Evolutionary conservation across 495 filamentous ascomycete species (phyloP).

Genomic region (Hamigera avellanea): DNA sequence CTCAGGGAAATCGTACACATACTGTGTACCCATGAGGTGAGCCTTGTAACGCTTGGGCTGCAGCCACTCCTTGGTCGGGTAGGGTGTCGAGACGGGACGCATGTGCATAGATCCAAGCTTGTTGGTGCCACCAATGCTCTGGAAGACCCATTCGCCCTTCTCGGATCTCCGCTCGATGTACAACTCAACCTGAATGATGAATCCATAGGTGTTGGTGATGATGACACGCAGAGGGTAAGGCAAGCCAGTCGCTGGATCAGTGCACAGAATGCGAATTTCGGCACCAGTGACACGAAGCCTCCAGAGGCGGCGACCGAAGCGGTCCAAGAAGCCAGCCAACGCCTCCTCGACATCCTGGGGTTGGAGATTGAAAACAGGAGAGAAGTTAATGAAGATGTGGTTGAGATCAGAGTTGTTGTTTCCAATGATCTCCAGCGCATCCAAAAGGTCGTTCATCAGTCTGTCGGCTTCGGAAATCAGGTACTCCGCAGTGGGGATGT

Average conservation of each 20-base stretch:
- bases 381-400: slow-evolving; percentile 99
- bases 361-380: slow-evolving; percentile 82
- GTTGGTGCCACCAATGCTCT: slow-evolving; percentile 88
- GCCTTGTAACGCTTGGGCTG: slow-evolving; percentile 99
- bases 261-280: slow-evolving; percentile 97
- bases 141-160: slow-evolving; percentile 94
- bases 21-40: slow-evolving; percentile 97
- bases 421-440: slow-evolving; percentile 94
- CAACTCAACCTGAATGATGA: slow-evolving; percentile 93
- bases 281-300: slow-evolving; percentile 92
- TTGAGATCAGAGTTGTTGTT: slow-evolving; percentile 99
- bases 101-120: slow-evolving; percentile 96
- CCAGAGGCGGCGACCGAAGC: slow-evolving; percentile 92
- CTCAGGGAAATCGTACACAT: slow-evolving; percentile 99
- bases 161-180: slow-evolving; percentile 97
- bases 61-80: slow-evolving; percentile 96
- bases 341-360: slow-evolving; percentile 89
- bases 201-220: slow-evolving; percentile 98
- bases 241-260: slow-evolving; percentile 69
- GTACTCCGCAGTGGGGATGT: slow-evolving; percentile 95
- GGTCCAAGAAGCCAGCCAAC: slow-evolving; percentile 87
- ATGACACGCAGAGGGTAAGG: slow-evolving; percentile 91
- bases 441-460: slow-evolving; percentile 93
- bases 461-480: slow-evolving; percentile 94
- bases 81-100: slow-evolving; percentile 79